A percentile compares a stretch with the other conserved stretches of the same genome.
phyloP scores from a whole-genome alignment of 768 basidiomycete genomes.

The Butyriboletus loyo region DNA sequence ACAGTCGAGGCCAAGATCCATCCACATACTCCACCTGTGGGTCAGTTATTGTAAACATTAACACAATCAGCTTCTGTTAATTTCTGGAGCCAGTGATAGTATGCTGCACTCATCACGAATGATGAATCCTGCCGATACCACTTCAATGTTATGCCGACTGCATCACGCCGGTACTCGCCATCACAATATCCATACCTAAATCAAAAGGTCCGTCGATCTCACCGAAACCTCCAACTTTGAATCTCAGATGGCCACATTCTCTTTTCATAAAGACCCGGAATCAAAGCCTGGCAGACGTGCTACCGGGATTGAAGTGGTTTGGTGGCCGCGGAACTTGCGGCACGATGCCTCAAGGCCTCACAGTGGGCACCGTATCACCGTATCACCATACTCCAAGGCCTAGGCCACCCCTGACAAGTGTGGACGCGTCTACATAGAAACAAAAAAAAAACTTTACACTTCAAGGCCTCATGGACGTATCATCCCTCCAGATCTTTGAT shows the following conservation, averaged over 20 bases:
- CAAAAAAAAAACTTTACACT: conserved; percentile 13
- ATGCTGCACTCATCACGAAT: conserved; percentile 3
- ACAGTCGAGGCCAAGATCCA: neutral
- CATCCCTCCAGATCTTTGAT: conserved; percentile 1
- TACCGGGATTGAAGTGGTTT: neutral
- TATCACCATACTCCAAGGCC: no score
- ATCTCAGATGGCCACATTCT: neutral
- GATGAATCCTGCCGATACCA: neutral
- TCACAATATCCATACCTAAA: neutral
- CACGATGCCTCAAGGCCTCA: no score
- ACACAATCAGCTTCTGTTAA: conserved; percentile 10
- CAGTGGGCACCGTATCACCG: no score
- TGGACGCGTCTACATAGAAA: no score
- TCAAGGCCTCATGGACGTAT: conserved; percentile 6
- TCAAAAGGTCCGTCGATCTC: conserved; percentile 5
- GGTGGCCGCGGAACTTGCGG: neutral
- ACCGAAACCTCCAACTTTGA: neutral
- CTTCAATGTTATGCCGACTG: neutral
- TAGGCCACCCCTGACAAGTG: neutral
- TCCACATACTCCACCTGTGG: conserved; percentile 5
- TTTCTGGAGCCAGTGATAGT: neutral
- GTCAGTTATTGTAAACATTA: conserved; percentile 1
- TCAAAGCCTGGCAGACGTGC: neutral
- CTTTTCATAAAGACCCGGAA: conserved; percentile 1
- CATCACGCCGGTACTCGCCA: neutral